phyloP scores from a whole-genome alignment of 2,329 filamentous ascomycete genomes.

The Graphilbum ipis-grandicollis region DNA sequence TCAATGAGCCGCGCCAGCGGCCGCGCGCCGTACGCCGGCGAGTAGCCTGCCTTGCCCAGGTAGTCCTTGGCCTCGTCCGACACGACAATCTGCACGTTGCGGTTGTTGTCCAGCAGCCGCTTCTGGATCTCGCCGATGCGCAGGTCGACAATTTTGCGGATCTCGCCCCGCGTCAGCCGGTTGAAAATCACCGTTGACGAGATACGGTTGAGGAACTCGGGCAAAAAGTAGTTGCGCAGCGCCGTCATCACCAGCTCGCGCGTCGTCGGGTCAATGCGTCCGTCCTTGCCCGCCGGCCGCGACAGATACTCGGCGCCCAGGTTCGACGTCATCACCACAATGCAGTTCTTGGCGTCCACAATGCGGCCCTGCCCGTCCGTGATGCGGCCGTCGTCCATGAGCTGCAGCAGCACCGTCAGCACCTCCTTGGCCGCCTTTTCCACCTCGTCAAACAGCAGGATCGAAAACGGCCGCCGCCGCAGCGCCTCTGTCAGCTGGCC shows the following conservation, averaged over 20 bases:
- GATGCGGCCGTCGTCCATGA: constrained; percentile 98
- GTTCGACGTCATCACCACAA: constrained; percentile 98
- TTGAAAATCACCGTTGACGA: constrained; percentile 96
- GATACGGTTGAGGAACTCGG: constrained; percentile 97
- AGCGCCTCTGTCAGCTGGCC: constrained; percentile 92
- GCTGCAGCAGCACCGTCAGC: constrained; percentile 88
- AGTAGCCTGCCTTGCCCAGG: constrained; percentile 80
- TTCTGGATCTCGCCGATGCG: constrained; percentile 80
- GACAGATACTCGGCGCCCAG: constrained; percentile 86
- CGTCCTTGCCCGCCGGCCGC: constrained; percentile 59
- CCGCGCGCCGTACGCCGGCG: constrained; percentile 83
- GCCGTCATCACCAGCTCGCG: constrained; percentile 80
- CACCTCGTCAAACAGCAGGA: constrained; percentile 92
- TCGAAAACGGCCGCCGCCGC: constrained; percentile 89
- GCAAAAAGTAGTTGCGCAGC: constrained; percentile 89
- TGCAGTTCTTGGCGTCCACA: constrained; percentile 92
- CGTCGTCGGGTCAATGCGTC: constrained; percentile 71
- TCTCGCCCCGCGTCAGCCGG: constrained; percentile 75
- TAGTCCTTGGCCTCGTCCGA: constrained; percentile 82
- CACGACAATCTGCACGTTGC: constrained; percentile 73
- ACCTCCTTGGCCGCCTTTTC: constrained; percentile 98
- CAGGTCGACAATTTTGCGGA: constrained; percentile 88
- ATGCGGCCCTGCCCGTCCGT: constrained; percentile 94
- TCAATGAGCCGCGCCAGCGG: constrained; percentile 83
- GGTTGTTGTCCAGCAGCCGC: constrained; percentile 67